Evolutionary conservation across 108 stramenopile species (phyloP).

Genomic region (Cyclotella cryptica): DNA sequence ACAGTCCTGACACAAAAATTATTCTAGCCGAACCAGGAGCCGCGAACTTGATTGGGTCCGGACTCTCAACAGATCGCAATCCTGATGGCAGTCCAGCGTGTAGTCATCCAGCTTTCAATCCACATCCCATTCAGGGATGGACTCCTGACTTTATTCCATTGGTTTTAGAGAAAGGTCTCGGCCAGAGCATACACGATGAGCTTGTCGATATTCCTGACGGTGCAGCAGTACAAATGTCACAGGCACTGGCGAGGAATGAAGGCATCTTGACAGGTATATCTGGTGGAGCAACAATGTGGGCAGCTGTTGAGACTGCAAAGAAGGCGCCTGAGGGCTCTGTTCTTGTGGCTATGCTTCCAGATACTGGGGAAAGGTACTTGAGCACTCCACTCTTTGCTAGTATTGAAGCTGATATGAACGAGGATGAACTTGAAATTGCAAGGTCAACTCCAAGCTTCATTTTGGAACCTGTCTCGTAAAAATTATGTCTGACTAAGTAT

Average conservation of each 20-base stretch:
- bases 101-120: constrained; percentile 62
- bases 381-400: constrained; percentile 79
- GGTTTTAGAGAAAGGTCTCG: constrained; percentile 58
- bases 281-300: constrained; percentile 76
- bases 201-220: constrained; percentile 56
- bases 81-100: constrained; percentile 58
- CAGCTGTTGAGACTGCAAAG: constrained; percentile 78
- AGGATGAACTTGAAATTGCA: constrained; percentile 74
- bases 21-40: constrained; percentile 69
- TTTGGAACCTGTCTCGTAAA: constrained; percentile 30
- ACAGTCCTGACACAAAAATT: constrained; percentile 72
- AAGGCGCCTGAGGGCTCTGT: constrained; percentile 65
- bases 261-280: constrained; percentile 81
- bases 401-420: constrained; percentile 84
- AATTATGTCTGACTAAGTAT: no score
- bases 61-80: constrained; percentile 60
- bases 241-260: constrained; percentile 78
- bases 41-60: constrained; percentile 71
- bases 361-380: constrained; percentile 87
- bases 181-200: constrained; percentile 54
- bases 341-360: constrained; percentile 77
- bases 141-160: constrained; percentile 86
- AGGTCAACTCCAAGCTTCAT: constrained; percentile 60
- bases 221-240: constrained; percentile 60
- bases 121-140: constrained; percentile 69